Evolutionary conservation across 1,139 yeast species (phyloP).

Genomic region (Chernovozyma aurita): DNA sequence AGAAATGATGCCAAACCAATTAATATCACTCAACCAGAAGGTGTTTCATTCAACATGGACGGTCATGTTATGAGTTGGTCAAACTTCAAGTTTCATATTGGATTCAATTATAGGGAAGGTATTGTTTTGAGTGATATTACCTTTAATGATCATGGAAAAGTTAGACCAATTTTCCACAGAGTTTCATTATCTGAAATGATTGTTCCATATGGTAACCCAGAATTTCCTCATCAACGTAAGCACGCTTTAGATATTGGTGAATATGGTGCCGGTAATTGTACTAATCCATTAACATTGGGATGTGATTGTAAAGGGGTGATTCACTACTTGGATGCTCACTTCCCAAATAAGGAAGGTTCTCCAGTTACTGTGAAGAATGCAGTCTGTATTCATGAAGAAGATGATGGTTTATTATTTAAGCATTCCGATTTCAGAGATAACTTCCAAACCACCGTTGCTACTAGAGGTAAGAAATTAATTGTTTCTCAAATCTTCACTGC

Average conservation of each 20-base stretch:
- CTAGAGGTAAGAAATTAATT: constrained; percentile 71
- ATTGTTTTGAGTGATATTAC: constrained; percentile 70
- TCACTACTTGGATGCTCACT: constrained; percentile 74
- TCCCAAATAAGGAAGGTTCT: constrained; percentile 61
- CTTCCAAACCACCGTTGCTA: constrained; percentile 67
- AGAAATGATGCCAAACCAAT: constrained; percentile 61
- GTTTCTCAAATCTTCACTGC: constrained; percentile 81
- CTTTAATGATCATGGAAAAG: constrained; percentile 70
- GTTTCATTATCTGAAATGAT: constrained; percentile 78
- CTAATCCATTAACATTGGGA: constrained; percentile 72
- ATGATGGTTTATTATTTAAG: constrained; percentile 63
- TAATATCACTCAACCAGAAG: constrained; percentile 73
- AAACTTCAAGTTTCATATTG: constrained; percentile 70
- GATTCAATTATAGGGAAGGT: constrained; percentile 84
- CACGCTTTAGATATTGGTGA: constrained; percentile 86
- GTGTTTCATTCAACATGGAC: constrained; percentile 68
- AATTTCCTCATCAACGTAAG: constrained; percentile 76
- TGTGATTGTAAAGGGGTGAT: constrained; percentile 85
- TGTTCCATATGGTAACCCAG: constrained; percentile 80
- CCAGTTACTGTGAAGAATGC: constrained; percentile 72
- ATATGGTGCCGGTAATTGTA: constrained; percentile 83
- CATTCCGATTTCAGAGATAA: constrained; percentile 83
- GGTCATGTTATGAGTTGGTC: constrained; percentile 75
- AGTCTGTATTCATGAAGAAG: constrained; percentile 84
- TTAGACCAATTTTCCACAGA: constrained; percentile 71